Conservation (phyloP, 331 rosid species). For the Telfairia occidentalis region DNA sequence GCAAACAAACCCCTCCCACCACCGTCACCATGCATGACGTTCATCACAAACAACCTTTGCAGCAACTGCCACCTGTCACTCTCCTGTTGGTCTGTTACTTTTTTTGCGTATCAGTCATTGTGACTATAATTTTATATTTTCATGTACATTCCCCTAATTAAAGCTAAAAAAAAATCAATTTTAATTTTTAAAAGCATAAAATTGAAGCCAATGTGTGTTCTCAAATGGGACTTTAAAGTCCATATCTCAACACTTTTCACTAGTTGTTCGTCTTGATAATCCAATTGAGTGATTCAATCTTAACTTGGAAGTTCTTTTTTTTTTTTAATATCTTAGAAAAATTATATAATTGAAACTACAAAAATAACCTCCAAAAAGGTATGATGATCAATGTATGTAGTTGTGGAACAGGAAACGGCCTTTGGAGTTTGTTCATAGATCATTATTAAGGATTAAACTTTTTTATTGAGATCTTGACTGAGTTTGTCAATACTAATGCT, state of each 20-base stretch:
- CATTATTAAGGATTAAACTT: not conserved
- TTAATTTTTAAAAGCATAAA: too few species aligned
- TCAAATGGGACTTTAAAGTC: too few species aligned
- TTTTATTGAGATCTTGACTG: not conserved
- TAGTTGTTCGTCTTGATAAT: too few species aligned
- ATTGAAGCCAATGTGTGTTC: too few species aligned
- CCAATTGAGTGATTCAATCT: too few species aligned
- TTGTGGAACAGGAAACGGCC: not conserved
- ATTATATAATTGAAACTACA: not conserved
- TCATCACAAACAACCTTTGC: not conserved
- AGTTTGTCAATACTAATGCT: not conserved
- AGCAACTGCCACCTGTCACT: not conserved
- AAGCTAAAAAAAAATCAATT: too few species aligned
- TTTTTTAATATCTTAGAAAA: too few species aligned
- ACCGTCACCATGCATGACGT: slow-evolving; percentile 7
- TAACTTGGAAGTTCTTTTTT: too few species aligned
- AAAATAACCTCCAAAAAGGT: not conserved
- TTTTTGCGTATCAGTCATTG: not conserved
- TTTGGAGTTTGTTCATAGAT: not conserved
- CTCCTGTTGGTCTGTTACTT: not conserved
- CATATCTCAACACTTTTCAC: too few species aligned
- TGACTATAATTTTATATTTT: not conserved
- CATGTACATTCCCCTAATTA: not conserved
- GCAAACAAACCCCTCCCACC: slow-evolving; percentile 4
- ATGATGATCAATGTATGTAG: not conserved